phyloP scores from a whole-genome alignment of 305 asterid genomes.

The Solanum hybrid region DNA sequence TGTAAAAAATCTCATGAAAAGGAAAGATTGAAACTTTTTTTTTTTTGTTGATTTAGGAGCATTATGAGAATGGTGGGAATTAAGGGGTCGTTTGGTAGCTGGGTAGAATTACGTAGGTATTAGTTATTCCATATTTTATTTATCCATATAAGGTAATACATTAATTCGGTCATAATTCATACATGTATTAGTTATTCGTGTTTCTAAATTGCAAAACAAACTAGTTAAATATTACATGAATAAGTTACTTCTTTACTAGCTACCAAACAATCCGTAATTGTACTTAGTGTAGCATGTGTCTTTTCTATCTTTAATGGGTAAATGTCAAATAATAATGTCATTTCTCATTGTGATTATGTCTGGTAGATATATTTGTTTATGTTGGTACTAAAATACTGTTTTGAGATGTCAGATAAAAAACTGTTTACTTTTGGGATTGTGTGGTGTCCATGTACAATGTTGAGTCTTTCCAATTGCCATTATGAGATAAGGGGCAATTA shows the following conservation, averaged over 20 bases:
- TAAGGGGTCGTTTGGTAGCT: neutral
- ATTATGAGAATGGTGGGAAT: neutral
- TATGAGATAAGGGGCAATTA: neutral
- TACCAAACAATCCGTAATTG: neutral
- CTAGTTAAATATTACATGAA: neutral
- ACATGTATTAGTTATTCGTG: neutral
- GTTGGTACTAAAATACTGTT: neutral
- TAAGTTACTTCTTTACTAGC: neutral
- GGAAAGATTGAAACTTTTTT: neutral
- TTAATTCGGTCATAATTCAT: neutral
- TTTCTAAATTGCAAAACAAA: neutral
- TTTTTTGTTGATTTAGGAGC: neutral
- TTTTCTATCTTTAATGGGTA: neutral
- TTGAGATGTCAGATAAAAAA: neutral
- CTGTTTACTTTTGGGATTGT: neutral
- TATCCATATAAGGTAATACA: neutral
- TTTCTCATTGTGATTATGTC: neutral
- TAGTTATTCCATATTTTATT: neutral
- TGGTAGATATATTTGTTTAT: neutral
- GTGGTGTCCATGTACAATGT: neutral
- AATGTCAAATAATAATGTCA: neutral
- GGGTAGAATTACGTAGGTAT: neutral
- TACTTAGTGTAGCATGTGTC: neutral
- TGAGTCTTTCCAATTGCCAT: neutral
- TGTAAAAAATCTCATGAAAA: neutral